These are phyloP conservation scores for Aspergillus udagawae DNA, from an alignment of 2,329 filamentous ascomycete species.

Conservation along the genomic window DNA sequence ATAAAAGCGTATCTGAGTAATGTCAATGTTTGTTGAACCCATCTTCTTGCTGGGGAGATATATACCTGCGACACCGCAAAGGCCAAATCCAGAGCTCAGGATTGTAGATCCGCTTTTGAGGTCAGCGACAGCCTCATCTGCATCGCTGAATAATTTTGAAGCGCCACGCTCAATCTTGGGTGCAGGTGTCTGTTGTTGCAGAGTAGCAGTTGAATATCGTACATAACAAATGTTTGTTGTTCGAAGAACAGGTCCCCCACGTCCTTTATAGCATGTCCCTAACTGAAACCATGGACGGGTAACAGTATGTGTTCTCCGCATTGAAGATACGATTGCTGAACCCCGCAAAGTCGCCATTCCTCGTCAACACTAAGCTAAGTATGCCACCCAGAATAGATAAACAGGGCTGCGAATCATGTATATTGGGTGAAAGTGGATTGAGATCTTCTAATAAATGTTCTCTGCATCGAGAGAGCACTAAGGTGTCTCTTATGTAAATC, in stretches of 20 bases:
- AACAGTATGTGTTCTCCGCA: constrained; percentile 19
- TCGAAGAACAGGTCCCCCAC: constrained; percentile 8
- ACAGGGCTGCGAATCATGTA: constrained; percentile 3
- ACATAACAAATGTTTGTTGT: constrained; percentile 1
- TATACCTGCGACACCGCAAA: constrained; percentile 69
- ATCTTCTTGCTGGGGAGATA: neutral
- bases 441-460: neutral
- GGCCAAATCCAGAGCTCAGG: constrained; percentile 75
- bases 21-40: neutral
- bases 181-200: constrained; percentile 13
- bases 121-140: constrained; percentile 67
- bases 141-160: constrained; percentile 42
- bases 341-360: constrained; percentile 26
- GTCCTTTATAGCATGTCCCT: constrained; percentile 12
- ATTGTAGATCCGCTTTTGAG: constrained; percentile 66
- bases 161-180: constrained; percentile 27
- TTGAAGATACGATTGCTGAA: constrained; percentile 16
- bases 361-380: neutral
- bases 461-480: neutral
- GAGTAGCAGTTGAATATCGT: constrained; percentile 20
- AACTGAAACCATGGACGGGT: constrained; percentile 21
- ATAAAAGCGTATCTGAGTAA: constrained; percentile 63
- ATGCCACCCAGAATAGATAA: neutral
- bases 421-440: neutral
- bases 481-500: neutral